Percentiles rank a stretch among this genome's conserved stretches.
These are phyloP conservation scores for Boletales sp. DNA, from an alignment of 768 basidiomycete genomes.

Conservation along the genomic window DNA sequence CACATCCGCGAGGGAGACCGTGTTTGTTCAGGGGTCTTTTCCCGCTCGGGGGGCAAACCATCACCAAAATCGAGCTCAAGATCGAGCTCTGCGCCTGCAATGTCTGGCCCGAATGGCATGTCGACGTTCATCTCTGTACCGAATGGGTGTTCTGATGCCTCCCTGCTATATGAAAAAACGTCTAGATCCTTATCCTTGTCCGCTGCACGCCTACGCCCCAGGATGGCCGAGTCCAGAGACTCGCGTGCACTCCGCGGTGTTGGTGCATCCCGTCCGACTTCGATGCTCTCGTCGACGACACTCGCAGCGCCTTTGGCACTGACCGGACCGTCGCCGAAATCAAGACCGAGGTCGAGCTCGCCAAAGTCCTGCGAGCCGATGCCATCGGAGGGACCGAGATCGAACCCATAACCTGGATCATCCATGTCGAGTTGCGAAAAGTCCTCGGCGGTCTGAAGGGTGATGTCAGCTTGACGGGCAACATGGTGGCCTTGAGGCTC, in stretches of 20 bases:
- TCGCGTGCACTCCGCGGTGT: slow-evolving; percentile 42
- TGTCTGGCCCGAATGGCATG: slow-evolving; percentile 47
- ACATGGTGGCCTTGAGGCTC: slow-evolving; percentile 74
- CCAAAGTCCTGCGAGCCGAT: slow-evolving; percentile 82
- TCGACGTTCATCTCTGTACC: slow-evolving; percentile 49
- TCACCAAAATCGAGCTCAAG: slow-evolving; percentile 71
- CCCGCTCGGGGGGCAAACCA: slow-evolving; percentile 42
- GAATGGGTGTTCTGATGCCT: slow-evolving; percentile 65
- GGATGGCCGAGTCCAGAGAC: slow-evolving; percentile 60
- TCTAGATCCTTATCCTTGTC: slow-evolving; percentile 63
- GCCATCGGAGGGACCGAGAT: slow-evolving; percentile 74
- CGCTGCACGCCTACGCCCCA: slow-evolving; percentile 42
- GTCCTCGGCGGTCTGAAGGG: slow-evolving; percentile 74
- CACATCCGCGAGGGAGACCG: slow-evolving; percentile 66
- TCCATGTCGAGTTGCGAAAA: slow-evolving; percentile 65
- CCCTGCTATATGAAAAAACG: slow-evolving; percentile 60
- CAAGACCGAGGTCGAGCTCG: slow-evolving; percentile 71
- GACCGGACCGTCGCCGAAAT: slow-evolving; percentile 63
- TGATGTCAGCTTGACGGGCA: slow-evolving; percentile 84
- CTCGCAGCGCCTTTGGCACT: slow-evolving; percentile 41
- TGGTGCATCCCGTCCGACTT: slow-evolving; percentile 72
- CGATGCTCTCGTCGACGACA: slow-evolving; percentile 56
- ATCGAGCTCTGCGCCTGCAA: slow-evolving; percentile 58
- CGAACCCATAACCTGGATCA: slow-evolving; percentile 61
- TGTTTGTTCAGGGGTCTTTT: slow-evolving; percentile 56